Evolutionary conservation across 1,139 yeast genomes (phyloP), one percentile per base, ranked within the genome.

Genomic region (Saccharomyces hybrid): DNA sequence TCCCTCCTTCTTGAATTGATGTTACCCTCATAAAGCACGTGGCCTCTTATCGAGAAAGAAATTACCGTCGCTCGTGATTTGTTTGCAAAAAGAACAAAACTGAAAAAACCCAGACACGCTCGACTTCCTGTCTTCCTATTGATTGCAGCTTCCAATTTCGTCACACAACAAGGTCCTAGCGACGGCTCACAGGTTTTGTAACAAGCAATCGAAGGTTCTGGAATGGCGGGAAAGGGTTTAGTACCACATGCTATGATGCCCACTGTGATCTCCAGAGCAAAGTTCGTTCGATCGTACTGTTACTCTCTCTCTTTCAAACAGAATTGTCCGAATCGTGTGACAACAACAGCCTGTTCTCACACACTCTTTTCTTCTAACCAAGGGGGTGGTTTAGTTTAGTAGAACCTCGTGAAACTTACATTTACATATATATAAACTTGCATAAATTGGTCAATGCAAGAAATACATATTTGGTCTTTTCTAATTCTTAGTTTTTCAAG

Each of bases 71-170:
- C 5, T 9, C 4, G 44, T 38, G 44, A 38, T 5, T 3, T 11
- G 5, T 3, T 8, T 1, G 2, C 44, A 16, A 11, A 16, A 9
- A 9, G 9, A 6, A 38, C 44, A 25, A 38, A 4, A 7, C 9
- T 9, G 8, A 3, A 8, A 9, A 19, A 11, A 19, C 48, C 48
- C 48, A 46, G 13, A 46, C 48, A 46, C 48, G 31, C 32, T 46
- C 48, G 48, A 46, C 48, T 46, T 46, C 48, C 48, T 26, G 31
- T 46, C 48, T 46, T 46, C 31, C 32, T n/a, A 19, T 46, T 19
- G 32, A 29, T 28, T 4, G 48, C 6, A 11, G 31, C 48, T 46
- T 28, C 32, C 29, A 28, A 9, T 26, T 28, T 26, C 48, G 48
- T 46, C 48, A 46, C 48, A 28, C 32, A 38, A 38, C 44, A 38